Evolutionary conservation across 345 rosid genomes (phyloP).

Genomic region (Xanthoceras sorbifolium): DNA sequence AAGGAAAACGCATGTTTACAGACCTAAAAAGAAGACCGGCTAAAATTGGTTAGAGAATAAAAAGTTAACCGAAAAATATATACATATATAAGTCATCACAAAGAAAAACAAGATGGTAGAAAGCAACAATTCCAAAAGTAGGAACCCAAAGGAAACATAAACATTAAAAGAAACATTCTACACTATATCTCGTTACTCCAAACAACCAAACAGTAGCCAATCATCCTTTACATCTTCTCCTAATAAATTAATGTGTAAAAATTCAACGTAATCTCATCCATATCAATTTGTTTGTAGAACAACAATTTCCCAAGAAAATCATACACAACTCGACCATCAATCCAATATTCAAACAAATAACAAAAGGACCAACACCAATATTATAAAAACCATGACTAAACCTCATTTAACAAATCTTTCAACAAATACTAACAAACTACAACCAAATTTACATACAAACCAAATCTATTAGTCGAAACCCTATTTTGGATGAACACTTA

Average conservation of each 20-base stretch:
- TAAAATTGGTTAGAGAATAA: not conserved
- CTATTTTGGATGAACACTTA: not conserved
- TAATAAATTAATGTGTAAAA: not conserved
- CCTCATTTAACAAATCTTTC: not conserved
- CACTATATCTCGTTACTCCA: not conserved
- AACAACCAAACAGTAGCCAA: not conserved
- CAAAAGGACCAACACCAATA: not conserved
- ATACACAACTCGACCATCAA: not conserved
- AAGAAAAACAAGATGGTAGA: not conserved
- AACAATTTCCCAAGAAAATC: not conserved
- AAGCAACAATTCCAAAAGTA: not conserved
- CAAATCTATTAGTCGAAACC: not conserved
- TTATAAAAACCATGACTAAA: not conserved
- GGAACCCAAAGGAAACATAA: not conserved
- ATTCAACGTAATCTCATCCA: not conserved
- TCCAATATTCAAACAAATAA: not conserved
- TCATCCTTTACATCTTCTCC: not conserved
- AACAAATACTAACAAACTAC: too few relatives aligned
- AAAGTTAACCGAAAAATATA: not conserved
- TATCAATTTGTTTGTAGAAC: too few relatives aligned
- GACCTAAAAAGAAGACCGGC: conserved; percentile 51
- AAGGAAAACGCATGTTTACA: conserved; percentile 96
- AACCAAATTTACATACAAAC: too few relatives aligned
- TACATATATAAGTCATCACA: not conserved
- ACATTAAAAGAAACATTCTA: not conserved